Conservation (phyloP, 2,329 filamentous ascomycete genomes). For the Sporothrix brasiliensis region DNA sequence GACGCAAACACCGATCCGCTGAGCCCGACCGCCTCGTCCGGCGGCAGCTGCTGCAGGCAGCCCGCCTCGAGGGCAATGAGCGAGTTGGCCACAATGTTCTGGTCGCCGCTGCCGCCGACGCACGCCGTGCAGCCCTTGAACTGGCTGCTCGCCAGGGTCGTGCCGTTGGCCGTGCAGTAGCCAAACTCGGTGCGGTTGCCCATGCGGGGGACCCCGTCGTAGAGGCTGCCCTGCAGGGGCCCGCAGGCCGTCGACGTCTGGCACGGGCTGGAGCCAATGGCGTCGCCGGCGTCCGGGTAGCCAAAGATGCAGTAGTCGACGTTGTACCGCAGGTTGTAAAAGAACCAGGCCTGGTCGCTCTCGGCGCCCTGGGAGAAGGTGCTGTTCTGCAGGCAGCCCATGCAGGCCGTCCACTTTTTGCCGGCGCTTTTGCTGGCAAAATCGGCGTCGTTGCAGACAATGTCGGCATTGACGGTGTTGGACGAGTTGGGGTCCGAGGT, state of each 20-base stretch:
- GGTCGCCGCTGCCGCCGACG: slow-evolving; percentile 48
- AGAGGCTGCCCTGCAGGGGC: slow-evolving; percentile 47
- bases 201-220: slow-evolving; percentile 46
- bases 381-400: slow-evolving; percentile 58
- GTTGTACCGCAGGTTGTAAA: slow-evolving; percentile 59
- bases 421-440: slow-evolving; percentile 47
- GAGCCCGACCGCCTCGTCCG: slow-evolving; percentile 39
- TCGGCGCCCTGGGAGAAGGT: slow-evolving; percentile 51
- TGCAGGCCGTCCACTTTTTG: slow-evolving; percentile 53
- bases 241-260: slow-evolving; percentile 57
- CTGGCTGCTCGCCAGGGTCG: slow-evolving; percentile 42
- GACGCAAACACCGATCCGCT: slow-evolving; percentile 41
- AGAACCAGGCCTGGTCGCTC: slow-evolving; percentile 59
- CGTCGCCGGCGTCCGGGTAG: slow-evolving; percentile 52
- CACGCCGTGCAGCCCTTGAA: slow-evolving; percentile 52
- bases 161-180: slow-evolving; percentile 52
- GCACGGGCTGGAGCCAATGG: slow-evolving; percentile 53
- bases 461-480: slow-evolving; percentile 50
- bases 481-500: slow-evolving; percentile 52
- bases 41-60: slow-evolving; percentile 52
- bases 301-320: slow-evolving; percentile 58
- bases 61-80: slow-evolving; percentile 56
- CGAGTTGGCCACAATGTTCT: slow-evolving; percentile 54
- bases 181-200: slow-evolving; percentile 46
- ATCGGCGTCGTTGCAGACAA: slow-evolving; percentile 53